These are phyloP conservation scores for Cordyceps cicadae DNA, from an alignment of 2,329 filamentous ascomycete species.

Conservation along the genomic window DNA sequence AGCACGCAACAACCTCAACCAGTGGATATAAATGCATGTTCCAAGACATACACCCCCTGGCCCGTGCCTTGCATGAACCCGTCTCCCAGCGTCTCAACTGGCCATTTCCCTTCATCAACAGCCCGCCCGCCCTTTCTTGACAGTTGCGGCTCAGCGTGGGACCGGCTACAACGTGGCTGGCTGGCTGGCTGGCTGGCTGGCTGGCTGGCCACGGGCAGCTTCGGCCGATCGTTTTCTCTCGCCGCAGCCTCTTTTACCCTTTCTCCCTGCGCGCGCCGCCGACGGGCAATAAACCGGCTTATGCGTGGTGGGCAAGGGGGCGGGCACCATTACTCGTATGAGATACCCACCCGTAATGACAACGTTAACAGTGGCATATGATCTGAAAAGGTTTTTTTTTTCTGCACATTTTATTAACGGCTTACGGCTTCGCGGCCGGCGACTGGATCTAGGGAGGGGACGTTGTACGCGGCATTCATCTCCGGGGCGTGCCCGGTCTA, in stretches of 20 bases:
- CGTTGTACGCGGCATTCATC: neutral
- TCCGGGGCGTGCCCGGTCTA: neutral
- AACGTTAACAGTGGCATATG: neutral
- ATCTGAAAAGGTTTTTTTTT: neutral
- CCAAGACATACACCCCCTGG: neutral
- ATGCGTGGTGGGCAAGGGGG: neutral
- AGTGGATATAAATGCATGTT: neutral
- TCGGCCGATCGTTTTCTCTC: constrained; percentile 5
- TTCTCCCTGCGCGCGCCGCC: neutral
- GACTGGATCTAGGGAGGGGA: neutral
- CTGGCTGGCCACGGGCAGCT: constrained; percentile 11
- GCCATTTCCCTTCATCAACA: neutral
- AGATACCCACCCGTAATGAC: neutral
- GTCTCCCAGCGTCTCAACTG: neutral
- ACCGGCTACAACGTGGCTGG: neutral
- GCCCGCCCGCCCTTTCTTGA: neutral
- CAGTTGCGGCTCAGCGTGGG: constrained; percentile 11
- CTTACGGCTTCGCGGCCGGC: neutral
- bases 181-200: constrained; percentile 10
- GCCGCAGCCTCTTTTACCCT: neutral
- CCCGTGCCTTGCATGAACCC: constrained; percentile 5
- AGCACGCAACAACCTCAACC: neutral
- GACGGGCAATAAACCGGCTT: neutral
- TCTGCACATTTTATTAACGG: neutral
- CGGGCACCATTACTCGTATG: constrained; percentile 6